A percentile compares a stretch with the other conserved stretches of the same genome.
These are phyloP conservation scores for Centaurea solstitialis DNA, from an alignment of 129 eudicot species.

Conservation along the genomic window DNA sequence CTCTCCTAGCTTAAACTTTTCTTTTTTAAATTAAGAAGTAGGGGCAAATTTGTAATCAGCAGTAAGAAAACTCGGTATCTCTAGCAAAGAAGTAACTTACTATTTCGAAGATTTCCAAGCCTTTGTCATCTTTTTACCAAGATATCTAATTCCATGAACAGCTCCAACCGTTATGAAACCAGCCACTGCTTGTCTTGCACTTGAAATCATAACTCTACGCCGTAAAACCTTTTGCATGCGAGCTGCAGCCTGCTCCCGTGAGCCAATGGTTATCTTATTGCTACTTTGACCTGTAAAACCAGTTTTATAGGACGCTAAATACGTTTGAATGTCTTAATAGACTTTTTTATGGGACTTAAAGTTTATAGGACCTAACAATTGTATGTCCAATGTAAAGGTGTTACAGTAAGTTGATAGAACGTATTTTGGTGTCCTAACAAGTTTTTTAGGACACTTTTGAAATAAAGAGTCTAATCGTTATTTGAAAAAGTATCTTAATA, in stretches of 20 bases:
- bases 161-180: constrained; percentile 79
- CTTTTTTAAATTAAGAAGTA: neutral
- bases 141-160: constrained; percentile 62
- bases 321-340: neutral
- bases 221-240: constrained; percentile 64
- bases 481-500: neutral
- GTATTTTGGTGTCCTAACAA: neutral
- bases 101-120: constrained; percentile 73
- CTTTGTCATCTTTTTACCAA: constrained; percentile 70
- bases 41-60: neutral
- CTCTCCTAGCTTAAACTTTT: neutral
- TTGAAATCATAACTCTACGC: constrained; percentile 77
- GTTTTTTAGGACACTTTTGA: neutral
- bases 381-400: neutral
- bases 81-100: constrained; percentile 1
- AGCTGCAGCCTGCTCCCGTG: constrained; percentile 69
- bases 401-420: neutral
- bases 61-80: neutral
- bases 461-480: neutral
- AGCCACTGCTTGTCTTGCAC: constrained; percentile 90
- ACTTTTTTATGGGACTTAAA: neutral
- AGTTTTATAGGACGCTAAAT: neutral
- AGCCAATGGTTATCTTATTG: constrained; percentile 41
- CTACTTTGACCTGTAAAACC: constrained; percentile 38
- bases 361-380: neutral